These are phyloP conservation scores for Psilocybe subaeruginosa DNA, from an alignment of 768 basidiomycete genomes.

Conservation along the genomic window DNA sequence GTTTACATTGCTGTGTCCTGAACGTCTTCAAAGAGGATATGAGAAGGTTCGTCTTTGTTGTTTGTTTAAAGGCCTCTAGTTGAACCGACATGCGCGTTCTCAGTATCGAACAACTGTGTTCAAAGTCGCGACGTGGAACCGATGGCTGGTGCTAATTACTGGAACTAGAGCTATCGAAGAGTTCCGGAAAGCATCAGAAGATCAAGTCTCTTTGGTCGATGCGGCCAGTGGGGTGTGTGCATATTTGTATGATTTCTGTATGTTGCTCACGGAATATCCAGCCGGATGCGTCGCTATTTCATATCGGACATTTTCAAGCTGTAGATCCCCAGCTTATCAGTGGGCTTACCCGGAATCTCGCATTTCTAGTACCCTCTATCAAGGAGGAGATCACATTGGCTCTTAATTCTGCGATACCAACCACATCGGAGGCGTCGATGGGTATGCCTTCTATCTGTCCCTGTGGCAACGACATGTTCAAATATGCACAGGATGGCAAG, in stretches of 20 bases:
- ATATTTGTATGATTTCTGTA: background rate
- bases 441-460: background rate
- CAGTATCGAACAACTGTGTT: slow-evolving; percentile 23
- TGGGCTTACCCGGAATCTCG: slow-evolving; percentile 19
- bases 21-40: slow-evolving; percentile 21
- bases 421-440: background rate
- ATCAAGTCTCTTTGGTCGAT: slow-evolving; percentile 35
- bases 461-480: slow-evolving; percentile 32
- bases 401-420: slow-evolving; percentile 31
- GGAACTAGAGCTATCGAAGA: slow-evolving; percentile 39
- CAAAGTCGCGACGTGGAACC: slow-evolving; percentile 28
- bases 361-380: slow-evolving; percentile 34
- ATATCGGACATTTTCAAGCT: slow-evolving; percentile 9
- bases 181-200: slow-evolving; percentile 39
- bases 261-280: background rate
- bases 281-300: slow-evolving; percentile 12
- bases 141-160: slow-evolving; percentile 43
- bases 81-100: background rate
- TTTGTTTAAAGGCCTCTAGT: background rate
- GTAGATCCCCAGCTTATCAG: background rate
- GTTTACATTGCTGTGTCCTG: slow-evolving; percentile 16
- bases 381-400: slow-evolving; percentile 44
- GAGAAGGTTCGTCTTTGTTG: slow-evolving; percentile 20
- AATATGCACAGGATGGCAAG: slow-evolving; percentile 17
- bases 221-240: slow-evolving; percentile 32